phyloP scores from a whole-genome alignment of 129 eudicot species.

The Escallonia herrerae region DNA sequence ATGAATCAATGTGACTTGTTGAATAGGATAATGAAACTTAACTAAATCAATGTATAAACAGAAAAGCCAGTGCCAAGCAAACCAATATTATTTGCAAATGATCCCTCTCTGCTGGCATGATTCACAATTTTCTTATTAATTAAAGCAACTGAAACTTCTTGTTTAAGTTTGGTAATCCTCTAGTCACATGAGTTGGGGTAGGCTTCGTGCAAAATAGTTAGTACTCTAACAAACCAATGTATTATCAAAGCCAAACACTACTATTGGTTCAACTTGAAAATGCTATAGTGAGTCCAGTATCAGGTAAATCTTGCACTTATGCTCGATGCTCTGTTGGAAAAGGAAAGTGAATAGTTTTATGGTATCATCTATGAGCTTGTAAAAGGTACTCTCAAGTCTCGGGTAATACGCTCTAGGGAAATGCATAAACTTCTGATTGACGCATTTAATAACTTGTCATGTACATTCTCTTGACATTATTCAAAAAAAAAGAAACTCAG shows the following conservation, averaged over 20 bases:
- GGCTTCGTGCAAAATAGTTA: neutral
- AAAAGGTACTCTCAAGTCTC: neutral
- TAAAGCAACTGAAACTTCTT: no score
- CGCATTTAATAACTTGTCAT: no score
- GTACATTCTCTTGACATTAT: no score
- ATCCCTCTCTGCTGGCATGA: neutral
- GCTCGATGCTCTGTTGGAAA: neutral
- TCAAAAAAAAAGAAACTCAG: no score
- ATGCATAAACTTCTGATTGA: neutral
- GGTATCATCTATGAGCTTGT: neutral
- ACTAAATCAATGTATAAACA: no score
- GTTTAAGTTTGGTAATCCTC: neutral
- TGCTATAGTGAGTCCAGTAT: neutral
- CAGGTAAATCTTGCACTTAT: neutral
- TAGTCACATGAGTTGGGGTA: neutral
- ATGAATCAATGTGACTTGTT: neutral
- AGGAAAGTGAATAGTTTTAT: neutral
- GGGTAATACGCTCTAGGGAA: neutral
- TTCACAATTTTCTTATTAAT: neutral
- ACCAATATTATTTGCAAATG: neutral
- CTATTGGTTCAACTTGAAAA: neutral
- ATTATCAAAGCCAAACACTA: neutral
- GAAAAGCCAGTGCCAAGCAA: slow-evolving; percentile 1
- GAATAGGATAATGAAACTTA: neutral
- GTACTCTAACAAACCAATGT: neutral